Conservation (phyloP, 495 filamentous ascomycete species). For the Tuber calosporum region DNA sequence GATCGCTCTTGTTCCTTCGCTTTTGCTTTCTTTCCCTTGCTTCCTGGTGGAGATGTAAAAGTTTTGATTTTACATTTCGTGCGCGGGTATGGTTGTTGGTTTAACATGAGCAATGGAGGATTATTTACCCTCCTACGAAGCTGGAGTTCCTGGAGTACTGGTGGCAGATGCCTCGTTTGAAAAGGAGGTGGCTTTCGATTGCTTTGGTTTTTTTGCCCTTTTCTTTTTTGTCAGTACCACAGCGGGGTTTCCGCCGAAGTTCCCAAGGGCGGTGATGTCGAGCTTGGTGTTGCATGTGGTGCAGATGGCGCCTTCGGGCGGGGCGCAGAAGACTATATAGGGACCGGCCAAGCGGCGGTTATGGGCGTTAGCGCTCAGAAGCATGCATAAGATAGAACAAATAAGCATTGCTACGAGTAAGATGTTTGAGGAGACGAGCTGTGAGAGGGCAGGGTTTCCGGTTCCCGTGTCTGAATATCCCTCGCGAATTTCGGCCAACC, state of each 20-base stretch:
- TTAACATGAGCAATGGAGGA: background rate
- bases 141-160: conserved; percentile 37
- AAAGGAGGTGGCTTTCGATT: conserved; percentile 43
- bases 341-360: conserved; percentile 21
- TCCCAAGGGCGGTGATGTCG: conserved; percentile 52
- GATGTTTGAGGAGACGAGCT: background rate
- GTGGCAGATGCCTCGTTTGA: conserved; percentile 30
- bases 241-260: conserved; percentile 66
- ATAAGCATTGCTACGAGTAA: background rate
- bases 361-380: background rate
- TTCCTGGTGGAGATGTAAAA: background rate
- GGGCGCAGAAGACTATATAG: conserved; percentile 55
- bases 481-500: background rate
- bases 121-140: conserved; percentile 17
- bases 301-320: conserved; percentile 62
- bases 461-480: background rate
- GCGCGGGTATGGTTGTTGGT: background rate
- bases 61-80: background rate
- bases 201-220: conserved; percentile 55
- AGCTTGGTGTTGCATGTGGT: conserved; percentile 86
- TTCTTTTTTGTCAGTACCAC: conserved; percentile 67
- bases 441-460: background rate
- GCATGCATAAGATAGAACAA: background rate
- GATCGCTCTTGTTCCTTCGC: background rate
- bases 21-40: background rate